These are phyloP conservation scores for Chaetomium sp. DNA, from an alignment of 2,329 filamentous ascomycete species.

Conservation along the genomic window DNA sequence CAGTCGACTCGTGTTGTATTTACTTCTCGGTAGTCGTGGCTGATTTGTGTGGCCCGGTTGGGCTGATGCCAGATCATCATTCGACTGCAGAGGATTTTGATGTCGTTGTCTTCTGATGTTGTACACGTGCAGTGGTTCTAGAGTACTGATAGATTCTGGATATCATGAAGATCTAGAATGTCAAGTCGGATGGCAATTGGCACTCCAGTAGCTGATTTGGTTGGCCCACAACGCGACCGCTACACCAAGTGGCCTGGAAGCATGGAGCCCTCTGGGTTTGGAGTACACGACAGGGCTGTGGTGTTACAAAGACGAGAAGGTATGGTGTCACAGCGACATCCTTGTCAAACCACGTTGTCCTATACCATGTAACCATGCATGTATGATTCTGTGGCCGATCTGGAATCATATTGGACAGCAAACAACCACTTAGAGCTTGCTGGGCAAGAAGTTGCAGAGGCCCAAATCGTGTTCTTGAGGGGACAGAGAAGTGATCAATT, in stretches of 20 bases:
- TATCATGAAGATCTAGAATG: too few species aligned
- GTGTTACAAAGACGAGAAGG: background rate
- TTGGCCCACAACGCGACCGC: too few species aligned
- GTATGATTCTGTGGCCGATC: background rate
- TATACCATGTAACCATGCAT: background rate
- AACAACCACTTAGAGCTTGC: background rate
- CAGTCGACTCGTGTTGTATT: background rate
- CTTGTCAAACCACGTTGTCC: background rate
- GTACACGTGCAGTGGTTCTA: background rate
- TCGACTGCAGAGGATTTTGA: background rate
- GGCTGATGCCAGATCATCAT: background rate
- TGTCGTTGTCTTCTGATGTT: background rate
- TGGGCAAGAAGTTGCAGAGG: background rate
- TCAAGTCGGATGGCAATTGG: too few species aligned
- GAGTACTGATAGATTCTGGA: background rate
- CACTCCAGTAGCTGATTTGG: too few species aligned
- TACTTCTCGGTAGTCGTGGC: background rate
- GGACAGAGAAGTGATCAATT: background rate
- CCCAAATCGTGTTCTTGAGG: background rate
- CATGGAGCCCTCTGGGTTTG: background rate
- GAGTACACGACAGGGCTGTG: background rate
- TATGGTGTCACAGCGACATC: background rate
- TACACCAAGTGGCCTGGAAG: background rate
- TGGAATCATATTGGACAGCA: background rate
- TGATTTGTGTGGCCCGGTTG: background rate